Base-by-base conservation (phyloP, 352 stramenopile genomes). In the Phytophthora crassamura region DNA sequence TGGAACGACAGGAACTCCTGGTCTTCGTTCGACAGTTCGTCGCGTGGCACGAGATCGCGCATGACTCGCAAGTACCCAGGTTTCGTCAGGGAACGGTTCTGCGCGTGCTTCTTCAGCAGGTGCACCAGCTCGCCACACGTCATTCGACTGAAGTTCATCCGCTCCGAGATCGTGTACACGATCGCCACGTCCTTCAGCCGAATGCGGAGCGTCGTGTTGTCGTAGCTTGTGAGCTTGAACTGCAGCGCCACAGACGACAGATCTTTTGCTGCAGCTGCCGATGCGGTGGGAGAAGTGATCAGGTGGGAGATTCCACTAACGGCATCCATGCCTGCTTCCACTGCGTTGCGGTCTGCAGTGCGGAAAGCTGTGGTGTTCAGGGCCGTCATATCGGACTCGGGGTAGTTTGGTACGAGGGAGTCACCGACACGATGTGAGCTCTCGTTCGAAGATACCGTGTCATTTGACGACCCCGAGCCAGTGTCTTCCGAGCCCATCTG, bases 1-100 rank as follows among this genome's bases (percentile, higher is more conserved):
- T 96, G 88, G 46, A 94, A 96, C 15, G 86, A 94, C 30, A 96
- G 54, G 32, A 96, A 94, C 52, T 96, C 88, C 49, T 96, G 88
- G 38, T 96, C 88, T 59, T 96, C 88, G 47, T 91, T 94, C 7
- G 83, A 86, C 11, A 96, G 64, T 36, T 75, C 69, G 36, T 89
- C 84, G 30, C 80, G 78, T 4, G 88, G 85, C 0, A 94, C 88
- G 3, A 94, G 68, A 33, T 90, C 75, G 6, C 88, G 84, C 81
- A 96, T 92, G 0, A 78, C 80, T n/a, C 78, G 77, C 35, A 96
- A 66, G 62, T 87, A 96, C 0, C 84, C 88, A 14, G 74, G 62
- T 39, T 94, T 94, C 0, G 86, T 92, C 32, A 96, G 48, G 4
- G 72, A 85, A 11, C 84, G 75, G n/a, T 83, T 84, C 18, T 87